Base-by-base conservation (phyloP, 2,329 filamentous ascomycete genomes). In the Aspergillus sp. region DNA sequence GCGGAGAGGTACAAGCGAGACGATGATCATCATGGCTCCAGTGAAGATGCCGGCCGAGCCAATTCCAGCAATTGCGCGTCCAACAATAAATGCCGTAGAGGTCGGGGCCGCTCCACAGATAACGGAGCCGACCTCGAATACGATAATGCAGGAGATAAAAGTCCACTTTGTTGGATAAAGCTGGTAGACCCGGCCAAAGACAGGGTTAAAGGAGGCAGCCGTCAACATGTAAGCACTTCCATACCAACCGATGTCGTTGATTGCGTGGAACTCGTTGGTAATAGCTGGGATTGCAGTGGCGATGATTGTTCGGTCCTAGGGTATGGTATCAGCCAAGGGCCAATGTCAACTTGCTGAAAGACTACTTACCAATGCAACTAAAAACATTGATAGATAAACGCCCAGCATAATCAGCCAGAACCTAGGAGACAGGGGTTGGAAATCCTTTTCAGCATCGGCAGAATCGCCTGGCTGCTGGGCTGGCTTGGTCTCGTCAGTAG, bases 221-320 rank as follows among this genome's bases (percentile, higher is more conserved):
- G 51, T 51, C 26, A 54, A 45, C 39, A 50, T 48, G 18, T 58
- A 54, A 15, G 51, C 51, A 24, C 51, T 47, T 5, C 44, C 51
- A 45, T 58, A 58, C 56, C 56, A 58, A 7, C 51, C 56, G 13
- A 54, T 53, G 13, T 58, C 56, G 5, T 24, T 51, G 15, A 59
- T 48, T 7, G 48, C 58, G 26, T 70, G 62, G 59, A 73, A 74
- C 24, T 71, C 53, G 59, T 73, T 65, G 5, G 69, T 73, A 39
- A 73, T 73, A 24, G 64, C 62, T 12, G 71, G 71, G 45, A 72
- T 73, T 8, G 71, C 71, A 4, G 68, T 73, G 17, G 65, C 65
- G 20, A 72, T 67, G 53, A 73, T 72, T 34, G 69, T 71, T 18
- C 62, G 60, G 20, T 67, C 64, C 20, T 48, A 18, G 45, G 4